Evolutionary conservation across 768 basidiomycete species (phyloP), one percentile per base, ranked within the genome.

Genomic region (Lentinula aciculospora): DNA sequence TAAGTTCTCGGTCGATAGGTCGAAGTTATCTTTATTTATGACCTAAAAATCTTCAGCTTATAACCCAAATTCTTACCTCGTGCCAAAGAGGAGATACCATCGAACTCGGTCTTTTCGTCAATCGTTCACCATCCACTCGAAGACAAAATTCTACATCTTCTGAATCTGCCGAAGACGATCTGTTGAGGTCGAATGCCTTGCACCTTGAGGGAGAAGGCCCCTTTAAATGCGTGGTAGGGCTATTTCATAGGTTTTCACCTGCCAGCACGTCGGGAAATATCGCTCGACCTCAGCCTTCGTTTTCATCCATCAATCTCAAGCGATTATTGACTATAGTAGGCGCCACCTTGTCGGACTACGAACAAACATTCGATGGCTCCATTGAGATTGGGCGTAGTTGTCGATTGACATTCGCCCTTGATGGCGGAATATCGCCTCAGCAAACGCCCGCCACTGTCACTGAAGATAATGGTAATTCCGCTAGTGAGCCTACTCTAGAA

Each of bases 41-140:
- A 50, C 67, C 60, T 48, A 39, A 53, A 19, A 21, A 57, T 53
- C 32, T 37, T 54, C 12, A 97, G 94, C 79, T 94, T 60, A 72
- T 93, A 53, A 89, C 93, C 29, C 95, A 95, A 77, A 76, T 96
- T 40, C 72, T 98, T 39, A 74, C 74, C 44, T 82, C 84, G 31
- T 77, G 90, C n/a, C 74, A 74, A 47, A 74, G 68, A 34, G 91
- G 91, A 13, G 95, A 97, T 67, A 84, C 88, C 32, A 81, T 98
- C 46, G 94, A 96, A 66, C 71, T 97, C 56, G 93, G 95, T 7
- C 79, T 98, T 21, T 79, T 81, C 59, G 74, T 91, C 46, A 74
- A 68, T 57, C 70, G 72, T 7, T 62, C 67, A 13, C 61, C 64
- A 13, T 44, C 59, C 7, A 58, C 56, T 3, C 60, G 64, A 32